Evolutionary conservation across 192 early-diverging fungal genomes (phyloP).

Genomic region (Coemansia sp.): DNA sequence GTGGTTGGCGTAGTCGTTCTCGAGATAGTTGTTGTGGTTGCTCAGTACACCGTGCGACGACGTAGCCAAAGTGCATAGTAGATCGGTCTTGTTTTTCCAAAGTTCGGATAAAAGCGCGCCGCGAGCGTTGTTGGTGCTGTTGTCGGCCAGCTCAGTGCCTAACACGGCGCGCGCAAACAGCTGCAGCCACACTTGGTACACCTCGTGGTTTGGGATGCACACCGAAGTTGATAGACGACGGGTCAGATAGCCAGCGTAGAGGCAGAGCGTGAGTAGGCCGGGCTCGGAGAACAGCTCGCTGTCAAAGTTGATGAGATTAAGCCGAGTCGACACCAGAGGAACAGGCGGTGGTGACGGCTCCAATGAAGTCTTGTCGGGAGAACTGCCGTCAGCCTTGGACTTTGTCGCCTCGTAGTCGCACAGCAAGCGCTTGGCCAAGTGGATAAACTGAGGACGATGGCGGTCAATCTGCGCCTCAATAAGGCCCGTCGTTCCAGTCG

Average conservation of each 20-base stretch:
- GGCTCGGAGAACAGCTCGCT: constrained; percentile 29
- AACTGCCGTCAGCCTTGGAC: not conserved
- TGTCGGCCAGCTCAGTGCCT: constrained; percentile 27
- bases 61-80: constrained; percentile 23
- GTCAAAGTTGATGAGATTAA: constrained; percentile 21
- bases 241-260: constrained; percentile 31
- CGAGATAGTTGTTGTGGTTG: constrained; percentile 39
- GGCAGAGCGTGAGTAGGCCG: constrained; percentile 25
- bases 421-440: constrained; percentile 17
- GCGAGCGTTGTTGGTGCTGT: constrained; percentile 26
- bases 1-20: constrained; percentile 50
- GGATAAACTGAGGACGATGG: constrained; percentile 15
- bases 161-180: constrained; percentile 34
- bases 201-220: constrained; percentile 42
- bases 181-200: constrained; percentile 27
- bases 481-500: constrained; percentile 23
- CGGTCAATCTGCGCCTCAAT: constrained; percentile 24
- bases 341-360: constrained; percentile 11
- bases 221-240: constrained; percentile 17
- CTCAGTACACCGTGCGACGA: constrained; percentile 40
- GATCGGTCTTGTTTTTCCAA: constrained; percentile 26
- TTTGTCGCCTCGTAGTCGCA: constrained; percentile 18
- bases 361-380: not conserved
- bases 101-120: constrained; percentile 30
- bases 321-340: constrained; percentile 1